These are phyloP conservation scores for Aureococcus anophagefferens DNA, from an alignment of 108 stramenopile genomes.

Conservation along the genomic window DNA sequence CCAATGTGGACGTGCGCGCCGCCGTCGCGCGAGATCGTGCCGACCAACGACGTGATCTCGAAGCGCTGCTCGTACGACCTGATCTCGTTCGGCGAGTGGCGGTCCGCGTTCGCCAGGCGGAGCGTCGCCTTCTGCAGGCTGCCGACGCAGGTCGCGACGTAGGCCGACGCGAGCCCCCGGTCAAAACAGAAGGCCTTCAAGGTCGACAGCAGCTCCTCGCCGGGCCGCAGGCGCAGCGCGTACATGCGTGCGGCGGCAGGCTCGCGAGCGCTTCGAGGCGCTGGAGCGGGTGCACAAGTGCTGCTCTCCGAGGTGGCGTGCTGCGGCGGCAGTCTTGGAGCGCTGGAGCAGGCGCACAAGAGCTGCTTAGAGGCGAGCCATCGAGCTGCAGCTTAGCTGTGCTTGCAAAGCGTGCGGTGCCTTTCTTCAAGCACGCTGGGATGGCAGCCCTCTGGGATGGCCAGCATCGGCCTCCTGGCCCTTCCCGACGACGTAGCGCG, in stretches of 20 bases:
- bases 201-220: slow-evolving; percentile 43
- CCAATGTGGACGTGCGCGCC: slow-evolving; percentile 59
- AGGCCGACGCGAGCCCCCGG: slow-evolving; percentile 27
- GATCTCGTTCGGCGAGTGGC: slow-evolving; percentile 17
- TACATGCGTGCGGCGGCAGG: not conserved
- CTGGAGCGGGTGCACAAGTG: no score
- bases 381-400: no score
- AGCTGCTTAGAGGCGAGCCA: no score
- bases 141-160: slow-evolving; percentile 61
- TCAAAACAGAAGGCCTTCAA: slow-evolving; percentile 35
- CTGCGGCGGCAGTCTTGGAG: no score
- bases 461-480: no score
- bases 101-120: slow-evolving; percentile 56
- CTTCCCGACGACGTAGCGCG: no score
- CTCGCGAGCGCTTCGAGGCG: no score
- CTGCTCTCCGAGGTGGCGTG: no score
- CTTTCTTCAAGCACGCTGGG: no score
- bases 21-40: slow-evolving; percentile 46
- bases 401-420: no score
- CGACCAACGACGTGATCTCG: slow-evolving; percentile 60
- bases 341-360: no score
- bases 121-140: slow-evolving; percentile 46
- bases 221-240: slow-evolving; percentile 46
- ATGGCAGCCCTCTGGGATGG: no score
- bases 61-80: slow-evolving; percentile 15